Evolutionary conservation across 257 asterid genomes (phyloP), one percentile per base, ranked within the genome.

Genomic region (Scutellaria minor): DNA sequence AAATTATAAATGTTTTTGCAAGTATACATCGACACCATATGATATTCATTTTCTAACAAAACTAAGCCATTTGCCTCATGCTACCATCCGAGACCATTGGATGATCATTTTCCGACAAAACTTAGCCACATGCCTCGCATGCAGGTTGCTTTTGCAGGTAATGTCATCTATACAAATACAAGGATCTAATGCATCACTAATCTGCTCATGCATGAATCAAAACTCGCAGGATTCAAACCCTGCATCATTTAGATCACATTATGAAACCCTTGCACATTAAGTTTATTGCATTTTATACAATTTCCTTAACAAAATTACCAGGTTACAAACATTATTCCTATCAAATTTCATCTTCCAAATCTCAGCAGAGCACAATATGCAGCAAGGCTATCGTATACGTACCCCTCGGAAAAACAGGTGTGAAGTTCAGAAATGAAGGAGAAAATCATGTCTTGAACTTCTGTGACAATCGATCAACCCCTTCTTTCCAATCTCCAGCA

Each of bases 401-500:
- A 53, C 31, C 10, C 58, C 50, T 62, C 24, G 10, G 5, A 53
- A 55, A 20, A 12, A 11, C 22, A 10, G 57, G 39, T 55, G 18
- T 12, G 14, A 41, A 40, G 39, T 20, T 39, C 66, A 59, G 44
- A 3, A 48, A 58, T 9, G 42, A 47, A 58, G 7, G 3, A 12
- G 12, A 14, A 18, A 65, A 61, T 94, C 87, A 92, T 68, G 99
- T 80, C 88, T 87, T 88, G 89, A 92, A 92, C 87, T 83, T 90
- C 72, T 90, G 97, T 1, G 98, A 85, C 57, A 95, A 65, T 69
- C 90, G 90, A 70, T 86, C 98, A 5, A 95, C 95, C 50, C 97
- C 97, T 51, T 80, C 96, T 83, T 83, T 92, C 86, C 97, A 88
- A 79, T 95, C 97, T 69, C 89, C 96, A 0, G 93, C 96, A 8